These are phyloP conservation scores for Vigna reflexopilosa DNA, from an alignment of 306 rosid genomes.

Conservation along the genomic window DNA sequence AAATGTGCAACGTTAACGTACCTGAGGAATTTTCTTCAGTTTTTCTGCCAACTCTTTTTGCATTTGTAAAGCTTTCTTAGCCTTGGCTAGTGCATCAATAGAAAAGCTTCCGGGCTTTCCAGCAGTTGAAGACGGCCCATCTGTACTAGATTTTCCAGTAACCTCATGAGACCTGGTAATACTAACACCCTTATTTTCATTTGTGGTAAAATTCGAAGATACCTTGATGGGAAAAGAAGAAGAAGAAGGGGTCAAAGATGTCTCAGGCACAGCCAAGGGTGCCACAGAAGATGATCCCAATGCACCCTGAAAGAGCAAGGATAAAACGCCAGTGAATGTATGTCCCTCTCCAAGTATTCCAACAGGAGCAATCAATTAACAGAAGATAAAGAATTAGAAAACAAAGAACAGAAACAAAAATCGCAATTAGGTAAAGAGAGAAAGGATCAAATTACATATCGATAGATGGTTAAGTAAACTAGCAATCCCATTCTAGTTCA, in stretches of 20 bases:
- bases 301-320: conserved; percentile 61
- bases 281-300: conserved; percentile 60
- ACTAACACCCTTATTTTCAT: conserved; percentile 99
- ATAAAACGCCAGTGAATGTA: conserved; percentile 42
- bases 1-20: conserved; percentile 41
- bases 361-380: not conserved
- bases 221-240: conserved; percentile 84
- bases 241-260: conserved; percentile 57
- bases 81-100: conserved; percentile 85
- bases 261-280: conserved; percentile 63
- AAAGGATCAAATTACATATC: not conserved
- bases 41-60: conserved; percentile 77
- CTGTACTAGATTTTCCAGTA: conserved; percentile 99
- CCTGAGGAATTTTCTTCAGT: conserved; percentile 79
- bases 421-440: not conserved
- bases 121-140: conserved; percentile 96
- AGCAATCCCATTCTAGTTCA: conserved; percentile 25
- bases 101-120: conserved; percentile 83
- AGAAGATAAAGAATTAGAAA: conserved; percentile 11
- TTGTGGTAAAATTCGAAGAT: conserved; percentile 95
- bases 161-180: conserved; percentile 99
- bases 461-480: not conserved
- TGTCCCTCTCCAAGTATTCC: conserved; percentile 32
- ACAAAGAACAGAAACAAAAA: conserved; percentile 6
- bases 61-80: conserved; percentile 85